Base-by-base conservation (phyloP, 345 rosid species). In the Camelina laxa region DNA sequence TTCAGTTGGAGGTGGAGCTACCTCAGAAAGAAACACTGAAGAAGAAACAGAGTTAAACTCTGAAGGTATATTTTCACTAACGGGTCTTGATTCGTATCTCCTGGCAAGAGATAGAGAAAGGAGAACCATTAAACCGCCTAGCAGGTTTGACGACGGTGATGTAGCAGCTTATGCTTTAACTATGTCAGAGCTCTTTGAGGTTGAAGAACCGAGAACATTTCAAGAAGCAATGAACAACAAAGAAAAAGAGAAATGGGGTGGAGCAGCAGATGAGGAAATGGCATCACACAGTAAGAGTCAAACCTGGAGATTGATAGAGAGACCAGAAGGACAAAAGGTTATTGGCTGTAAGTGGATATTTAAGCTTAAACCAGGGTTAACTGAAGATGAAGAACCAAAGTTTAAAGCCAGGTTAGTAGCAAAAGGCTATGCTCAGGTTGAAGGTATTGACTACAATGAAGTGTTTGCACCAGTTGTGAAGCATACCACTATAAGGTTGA, bases 391-490 rank as follows among this genome's bases (percentile, higher is more conserved):
- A 4, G 11, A 20, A 8, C 15, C 21, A 2, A 49, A 33, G 0
- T 53, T 6, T 5, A 67, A 67, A 6, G 60, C 60, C 1, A 20
- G 49, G 1, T 2, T 51, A 8, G 72, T 67, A 1, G 48, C 48
- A 0, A 67, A 49, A 35, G 61, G 60, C 0, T 67, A 6, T n/a
- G 2, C 72, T 5, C 60, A 67, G 0, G 54, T 21, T 0, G 19
- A 54, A 21, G 60, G 72, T 0, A 14, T 67, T 0, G 49, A 49
- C 2, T 49, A 22, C 4, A 5, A 67, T 13, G 60, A 51, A 6
- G 47, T 49, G 0, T 67, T 67, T 22, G 3, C 72, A 12, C 72
- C 48, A 6, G 36, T 67, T 0, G 60, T 67, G 1, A 67, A 19
- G 1, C 68, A 44, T 6, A n/a, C 16, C 0, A 16, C 55, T 2